These are phyloP conservation scores for Aspergillus sergii DNA, from an alignment of 2,329 filamentous ascomycete species.

Conservation along the genomic window DNA sequence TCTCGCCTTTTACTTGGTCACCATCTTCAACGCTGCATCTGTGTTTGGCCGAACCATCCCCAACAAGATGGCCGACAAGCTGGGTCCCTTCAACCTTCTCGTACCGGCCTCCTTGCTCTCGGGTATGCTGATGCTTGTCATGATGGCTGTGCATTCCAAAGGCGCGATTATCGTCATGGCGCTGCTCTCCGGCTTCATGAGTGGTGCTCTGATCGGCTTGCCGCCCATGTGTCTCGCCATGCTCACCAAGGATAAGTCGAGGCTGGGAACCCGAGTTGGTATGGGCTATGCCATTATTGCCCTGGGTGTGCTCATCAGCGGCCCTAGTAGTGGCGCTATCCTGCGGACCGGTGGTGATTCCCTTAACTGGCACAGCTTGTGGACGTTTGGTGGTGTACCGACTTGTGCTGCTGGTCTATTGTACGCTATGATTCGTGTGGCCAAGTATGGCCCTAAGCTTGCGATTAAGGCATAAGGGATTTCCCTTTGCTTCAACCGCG, in stretches of 20 bases:
- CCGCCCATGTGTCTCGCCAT: slow-evolving; percentile 38
- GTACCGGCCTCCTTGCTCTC: slow-evolving; percentile 30
- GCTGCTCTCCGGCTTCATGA: slow-evolving; percentile 43
- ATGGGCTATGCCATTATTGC: slow-evolving; percentile 33
- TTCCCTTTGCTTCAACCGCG: background rate
- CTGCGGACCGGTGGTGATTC: slow-evolving; percentile 11
- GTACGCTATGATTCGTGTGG: background rate
- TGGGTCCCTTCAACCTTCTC: slow-evolving; percentile 51
- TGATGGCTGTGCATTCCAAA: slow-evolving; percentile 33
- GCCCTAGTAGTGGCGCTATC: slow-evolving; percentile 34
- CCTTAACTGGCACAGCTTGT: slow-evolving; percentile 9
- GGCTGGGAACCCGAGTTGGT: slow-evolving; percentile 41
- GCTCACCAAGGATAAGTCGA: slow-evolving; percentile 39
- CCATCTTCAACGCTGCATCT: slow-evolving; percentile 61
- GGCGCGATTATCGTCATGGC: slow-evolving; percentile 36
- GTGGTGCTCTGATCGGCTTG: slow-evolving; percentile 41
- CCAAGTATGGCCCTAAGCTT: background rate
- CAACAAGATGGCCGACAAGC: slow-evolving; percentile 53
- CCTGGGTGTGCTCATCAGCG: slow-evolving; percentile 30
- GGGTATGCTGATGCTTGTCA: slow-evolving; percentile 36
- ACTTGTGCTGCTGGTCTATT: slow-evolving; percentile 8
- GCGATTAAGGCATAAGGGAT: background rate
- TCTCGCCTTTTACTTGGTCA: slow-evolving; percentile 60
- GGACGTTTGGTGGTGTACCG: slow-evolving; percentile 12
- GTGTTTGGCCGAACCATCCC: slow-evolving; percentile 56